These are phyloP conservation scores for Zygosaccharomyces bisporus DNA, from an alignment of 805 yeast genomes.

Conservation along the genomic window DNA sequence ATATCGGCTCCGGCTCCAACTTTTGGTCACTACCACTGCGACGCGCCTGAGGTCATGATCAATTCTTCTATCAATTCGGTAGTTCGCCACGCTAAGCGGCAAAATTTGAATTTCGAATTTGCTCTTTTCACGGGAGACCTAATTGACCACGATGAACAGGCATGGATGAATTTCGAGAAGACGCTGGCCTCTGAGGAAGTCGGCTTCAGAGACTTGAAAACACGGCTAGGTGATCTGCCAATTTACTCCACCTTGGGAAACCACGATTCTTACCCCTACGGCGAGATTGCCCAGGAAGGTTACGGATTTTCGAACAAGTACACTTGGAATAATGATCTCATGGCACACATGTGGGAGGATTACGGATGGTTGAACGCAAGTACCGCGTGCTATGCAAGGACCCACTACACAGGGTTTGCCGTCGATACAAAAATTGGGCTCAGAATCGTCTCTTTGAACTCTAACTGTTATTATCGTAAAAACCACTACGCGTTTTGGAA, in stretches of 20 bases:
- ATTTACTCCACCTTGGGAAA: conserved; percentile 63
- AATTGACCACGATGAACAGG: conserved; percentile 60
- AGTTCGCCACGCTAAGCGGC: conserved; percentile 33
- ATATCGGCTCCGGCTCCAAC: conserved; percentile 52
- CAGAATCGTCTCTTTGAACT: conserved; percentile 58
- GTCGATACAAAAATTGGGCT: conserved; percentile 53
- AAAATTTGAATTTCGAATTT: conserved; percentile 48
- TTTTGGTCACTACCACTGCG: conserved; percentile 62
- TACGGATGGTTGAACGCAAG: conserved; percentile 42
- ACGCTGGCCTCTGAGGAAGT: conserved; percentile 52
- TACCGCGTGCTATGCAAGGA: conserved; percentile 36
- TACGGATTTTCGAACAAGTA: conserved; percentile 44
- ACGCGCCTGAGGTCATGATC: conserved; percentile 58
- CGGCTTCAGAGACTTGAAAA: conserved; percentile 51
- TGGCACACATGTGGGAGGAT: conserved; percentile 48
- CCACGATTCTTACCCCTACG: conserved; percentile 71
- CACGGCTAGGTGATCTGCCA: conserved; percentile 47
- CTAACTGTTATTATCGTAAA: conserved; percentile 63
- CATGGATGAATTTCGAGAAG: conserved; percentile 45
- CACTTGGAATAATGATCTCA: conserved; percentile 46
- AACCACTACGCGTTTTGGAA: conserved; percentile 55
- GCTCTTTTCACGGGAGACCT: conserved; percentile 70
- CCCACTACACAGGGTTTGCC: conserved; percentile 61
- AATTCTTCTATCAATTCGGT: conserved; percentile 53
- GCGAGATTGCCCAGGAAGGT: conserved; percentile 56